Evolutionary conservation across 495 filamentous ascomycete species (phyloP), one percentile per base, ranked within the genome.

Genomic region (Annulohypoxylon moriforme): DNA sequence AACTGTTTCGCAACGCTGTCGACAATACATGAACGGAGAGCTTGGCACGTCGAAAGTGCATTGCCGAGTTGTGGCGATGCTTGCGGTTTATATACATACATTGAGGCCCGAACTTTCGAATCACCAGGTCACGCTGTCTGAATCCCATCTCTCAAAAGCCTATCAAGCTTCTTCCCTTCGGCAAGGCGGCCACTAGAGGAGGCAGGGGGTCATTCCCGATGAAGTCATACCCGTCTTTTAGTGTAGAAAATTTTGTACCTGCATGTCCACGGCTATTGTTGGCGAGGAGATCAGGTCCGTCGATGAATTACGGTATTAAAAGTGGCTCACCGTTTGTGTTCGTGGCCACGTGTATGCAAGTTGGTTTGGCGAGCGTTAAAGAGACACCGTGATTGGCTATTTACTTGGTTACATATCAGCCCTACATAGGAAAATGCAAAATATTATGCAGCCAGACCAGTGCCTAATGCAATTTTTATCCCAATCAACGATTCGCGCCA

Each of bases 331-430:
- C 22, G 14, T 63, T 50, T 60, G 31, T 57, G 60, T 69, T 64
- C 67, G 60, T 52, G 67, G 67, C 52, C 67, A 69, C 67, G 67
- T 69, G 55, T 69, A 69, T 64, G 60, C 60, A 46, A 25, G 59
- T 47, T 69, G 46, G 67, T 46, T 59, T 49, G 52, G 52, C 50
- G 38, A 56, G 59, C 44, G 52, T 44, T 3, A 59, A 36, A 25
- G 29, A 46, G 52, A 14, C 11, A 38, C n/a, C 34, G 49, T 60
- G 52, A 69, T 69, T 69, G 67, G 67, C 16, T 53, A 44, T 59
- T 42, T 60, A 46, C 60, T 53, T 55, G 44, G 60, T 27, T 64
- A 64, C 67, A 56, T 64, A 68, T 68, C 64, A 68, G 64, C 64
- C 64, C 64, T 68, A 63, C 47, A 27, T 52, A 27, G 4, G 47